Evolutionary conservation across 805 yeast species (phyloP).

Genomic region (Yarrowia sp.): DNA sequence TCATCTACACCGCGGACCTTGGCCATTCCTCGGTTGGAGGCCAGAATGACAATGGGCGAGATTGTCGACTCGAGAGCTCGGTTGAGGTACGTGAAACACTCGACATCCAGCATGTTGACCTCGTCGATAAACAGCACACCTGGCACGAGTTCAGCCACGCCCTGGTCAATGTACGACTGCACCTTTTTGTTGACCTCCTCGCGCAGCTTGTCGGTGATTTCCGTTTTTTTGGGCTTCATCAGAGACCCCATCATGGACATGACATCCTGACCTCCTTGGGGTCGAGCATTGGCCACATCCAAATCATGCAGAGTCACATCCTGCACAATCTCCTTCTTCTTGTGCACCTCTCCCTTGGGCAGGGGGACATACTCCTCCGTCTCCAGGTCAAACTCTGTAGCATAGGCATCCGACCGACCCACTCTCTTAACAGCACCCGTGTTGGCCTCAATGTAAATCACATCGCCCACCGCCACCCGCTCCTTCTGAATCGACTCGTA

Average conservation of each 20-base stretch:
- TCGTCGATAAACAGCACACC: slow-evolving; percentile 98
- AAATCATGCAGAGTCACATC: slow-evolving; percentile 95
- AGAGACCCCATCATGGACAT: slow-evolving; percentile 96
- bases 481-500: slow-evolving; percentile 95
- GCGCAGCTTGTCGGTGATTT: slow-evolving; percentile 92
- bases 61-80: slow-evolving; percentile 88
- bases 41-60: slow-evolving; percentile 93
- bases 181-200: slow-evolving; percentile 94
- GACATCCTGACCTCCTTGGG: slow-evolving; percentile 95
- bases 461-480: slow-evolving; percentile 92
- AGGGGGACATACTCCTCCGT: slow-evolving; percentile 98
- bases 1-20: slow-evolving; percentile 83
- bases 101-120: slow-evolving; percentile 97
- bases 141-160: slow-evolving; percentile 95
- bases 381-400: slow-evolving; percentile 96
- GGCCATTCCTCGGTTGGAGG: slow-evolving; percentile 93
- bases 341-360: slow-evolving; percentile 98
- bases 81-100: slow-evolving; percentile 92
- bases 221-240: slow-evolving; percentile 93
- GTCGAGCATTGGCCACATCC: slow-evolving; percentile 94
- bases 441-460: slow-evolving; percentile 93
- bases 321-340: slow-evolving; percentile 95
- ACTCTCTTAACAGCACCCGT: slow-evolving; percentile 97
- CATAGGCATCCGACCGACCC: slow-evolving; percentile 97
- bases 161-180: slow-evolving; percentile 93